Evolutionary conservation across 2,329 filamentous ascomycete genomes (phyloP), one percentile per base, ranked within the genome.

Genomic region (Colletotrichum eleusines): DNA sequence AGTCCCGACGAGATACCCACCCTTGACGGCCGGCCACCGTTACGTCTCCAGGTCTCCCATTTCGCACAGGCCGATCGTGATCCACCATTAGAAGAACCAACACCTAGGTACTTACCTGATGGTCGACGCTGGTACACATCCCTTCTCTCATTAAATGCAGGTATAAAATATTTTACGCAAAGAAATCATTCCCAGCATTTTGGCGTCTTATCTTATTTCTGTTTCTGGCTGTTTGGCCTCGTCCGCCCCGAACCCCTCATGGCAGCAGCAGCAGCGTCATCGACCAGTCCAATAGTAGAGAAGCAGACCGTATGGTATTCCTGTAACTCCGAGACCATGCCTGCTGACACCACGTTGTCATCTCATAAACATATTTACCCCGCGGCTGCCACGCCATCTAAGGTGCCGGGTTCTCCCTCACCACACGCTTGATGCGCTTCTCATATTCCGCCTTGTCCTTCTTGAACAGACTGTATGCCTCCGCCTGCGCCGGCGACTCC

Each of bases 391-490:
- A n/a, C 11, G 20, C 18, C 55, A 58, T 38, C 82, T 77, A 94
- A 63, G 92, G 91, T 59, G 93, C 91, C 18, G 93, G 94, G 80
- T 98, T 97, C 74, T 98, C 94, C 76, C 90, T 92, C 68, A 99
- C 96, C 26, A 97, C 91, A 71, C 93, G 90, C 78, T 90, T 91
- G 73, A 99, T 91, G 74, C 95, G 92, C 81, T 91, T 92, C 83
- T 98, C 95, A 78, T 99, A 99, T 68, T 95, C 94, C 23, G 82
- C 83, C 53, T 90, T 88, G 78, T 99, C 95, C 80, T 94, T 94
- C 86, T 97, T 98, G 81, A 94, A 98, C 14, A 99, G 86, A 77
- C 97, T 97, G 84, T 98, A 99, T 0, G 96, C 97, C 76, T 99
- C 96, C 3, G 96, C 95, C 81, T 99, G 96, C 0, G 96, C 96